Conservation (phyloP, 139 green algal species). For the Tetradesmus lagerheimii region DNA sequence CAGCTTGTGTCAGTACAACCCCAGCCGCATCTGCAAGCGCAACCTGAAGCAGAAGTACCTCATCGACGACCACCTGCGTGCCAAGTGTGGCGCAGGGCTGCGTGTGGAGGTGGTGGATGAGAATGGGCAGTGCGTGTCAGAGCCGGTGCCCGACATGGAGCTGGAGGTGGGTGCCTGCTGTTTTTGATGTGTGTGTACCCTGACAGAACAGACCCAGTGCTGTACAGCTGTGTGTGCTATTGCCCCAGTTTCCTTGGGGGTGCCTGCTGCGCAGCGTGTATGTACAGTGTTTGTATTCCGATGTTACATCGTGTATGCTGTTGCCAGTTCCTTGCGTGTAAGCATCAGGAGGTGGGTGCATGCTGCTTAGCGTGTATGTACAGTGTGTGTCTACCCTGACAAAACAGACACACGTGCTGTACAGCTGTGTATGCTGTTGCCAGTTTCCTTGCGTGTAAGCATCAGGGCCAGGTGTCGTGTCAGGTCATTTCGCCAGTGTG, state of each 20-base stretch:
- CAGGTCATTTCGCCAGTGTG: too few species aligned
- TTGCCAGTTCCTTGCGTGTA: too few species aligned
- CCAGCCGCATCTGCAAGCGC: conserved; percentile 72
- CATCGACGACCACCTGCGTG: conserved; percentile 73
- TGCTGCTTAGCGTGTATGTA: not conserved
- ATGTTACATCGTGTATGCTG: too few species aligned
- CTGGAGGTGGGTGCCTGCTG: conserved; percentile 55
- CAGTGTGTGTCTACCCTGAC: too few species aligned
- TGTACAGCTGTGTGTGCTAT: too few species aligned
- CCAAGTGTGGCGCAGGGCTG: conserved; percentile 68
- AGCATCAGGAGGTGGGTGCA: conserved; percentile 54
- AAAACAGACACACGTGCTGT: too few species aligned
- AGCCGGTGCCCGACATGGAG: conserved; percentile 61
- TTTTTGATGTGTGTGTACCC: not conserved
- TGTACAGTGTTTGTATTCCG: too few species aligned
- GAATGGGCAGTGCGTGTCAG: conserved; percentile 54
- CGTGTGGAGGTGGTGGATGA: conserved; percentile 66
- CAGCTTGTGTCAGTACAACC: conserved; percentile 74
- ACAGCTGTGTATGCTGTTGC: too few species aligned
- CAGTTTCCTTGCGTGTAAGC: too few species aligned
- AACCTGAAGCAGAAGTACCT: conserved; percentile 78
- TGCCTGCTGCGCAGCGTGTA: not conserved
- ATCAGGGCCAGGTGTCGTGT: too few species aligned
- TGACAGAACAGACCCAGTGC: too few species aligned
- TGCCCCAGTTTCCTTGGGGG: not conserved